These are phyloP conservation scores for Trichoderma sp. DNA, from an alignment of 2,329 filamentous ascomycete genomes.

Conservation along the genomic window DNA sequence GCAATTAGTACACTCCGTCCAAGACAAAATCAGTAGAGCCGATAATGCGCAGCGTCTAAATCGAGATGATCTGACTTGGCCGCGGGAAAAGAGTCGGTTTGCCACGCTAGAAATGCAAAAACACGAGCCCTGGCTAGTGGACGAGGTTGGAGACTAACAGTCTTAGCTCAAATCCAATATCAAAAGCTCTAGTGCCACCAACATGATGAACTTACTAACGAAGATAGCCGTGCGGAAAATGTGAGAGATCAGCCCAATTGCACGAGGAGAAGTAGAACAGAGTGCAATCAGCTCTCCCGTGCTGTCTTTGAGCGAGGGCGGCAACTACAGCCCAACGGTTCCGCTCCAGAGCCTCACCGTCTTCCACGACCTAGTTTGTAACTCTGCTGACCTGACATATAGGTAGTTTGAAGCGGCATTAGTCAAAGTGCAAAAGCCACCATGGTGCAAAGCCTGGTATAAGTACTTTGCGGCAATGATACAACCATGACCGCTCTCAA, in stretches of 20 bases:
- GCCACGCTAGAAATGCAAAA: constrained; percentile 12
- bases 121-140: constrained; percentile 8
- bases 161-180: constrained; percentile 11
- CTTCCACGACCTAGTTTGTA: neutral
- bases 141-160: constrained; percentile 2
- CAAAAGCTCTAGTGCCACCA: neutral
- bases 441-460: too few relatives aligned
- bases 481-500: neutral
- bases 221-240: neutral
- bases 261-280: neutral
- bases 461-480: neutral
- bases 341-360: neutral
- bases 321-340: neutral
- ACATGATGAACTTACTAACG: neutral
- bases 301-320: neutral
- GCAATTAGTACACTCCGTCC: neutral
- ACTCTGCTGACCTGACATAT: neutral
- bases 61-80: neutral
- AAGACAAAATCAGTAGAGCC: neutral
- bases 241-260: neutral
- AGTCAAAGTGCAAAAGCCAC: too few relatives aligned
- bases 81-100: constrained; percentile 13
- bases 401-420: neutral
- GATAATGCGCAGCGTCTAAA: neutral
- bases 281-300: neutral